Conservation (phyloP, 2,329 filamentous ascomycete genomes). For the Torrubiella hemipterigena region DNA sequence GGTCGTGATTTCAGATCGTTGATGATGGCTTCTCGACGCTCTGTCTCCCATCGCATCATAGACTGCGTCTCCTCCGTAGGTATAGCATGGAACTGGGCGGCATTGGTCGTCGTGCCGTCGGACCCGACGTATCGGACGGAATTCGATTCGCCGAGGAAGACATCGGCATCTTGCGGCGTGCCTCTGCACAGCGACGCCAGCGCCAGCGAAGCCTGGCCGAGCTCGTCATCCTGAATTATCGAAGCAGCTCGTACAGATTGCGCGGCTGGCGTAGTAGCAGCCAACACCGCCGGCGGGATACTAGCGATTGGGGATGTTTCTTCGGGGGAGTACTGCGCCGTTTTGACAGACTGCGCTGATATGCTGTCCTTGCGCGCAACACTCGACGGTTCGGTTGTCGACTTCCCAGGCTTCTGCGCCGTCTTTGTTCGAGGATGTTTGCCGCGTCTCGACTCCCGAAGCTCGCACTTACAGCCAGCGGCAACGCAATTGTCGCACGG, state of each 20-base stretch:
- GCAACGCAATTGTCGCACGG: conserved; percentile 12
- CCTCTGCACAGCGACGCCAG: conserved; percentile 5
- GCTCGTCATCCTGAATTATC: conserved; percentile 5
- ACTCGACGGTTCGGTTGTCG: not conserved
- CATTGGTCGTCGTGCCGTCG: conserved; percentile 12
- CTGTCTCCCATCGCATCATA: conserved; percentile 23
- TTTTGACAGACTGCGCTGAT: not conserved
- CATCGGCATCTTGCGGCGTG: conserved; percentile 4
- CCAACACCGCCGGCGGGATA: too few species aligned
- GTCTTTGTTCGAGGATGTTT: conserved; percentile 10
- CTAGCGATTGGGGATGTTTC: not conserved
- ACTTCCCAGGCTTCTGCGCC: conserved; percentile 1
- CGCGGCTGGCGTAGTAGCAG: not conserved
- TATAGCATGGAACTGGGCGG: conserved; percentile 17
- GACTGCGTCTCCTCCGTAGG: conserved; percentile 20
- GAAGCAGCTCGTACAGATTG: conserved; percentile 3
- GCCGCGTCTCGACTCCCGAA: conserved; percentile 12
- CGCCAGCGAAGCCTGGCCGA: conserved; percentile 3
- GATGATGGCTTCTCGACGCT: conserved; percentile 18
- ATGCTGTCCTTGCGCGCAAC: not conserved
- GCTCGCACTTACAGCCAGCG: conserved; percentile 8
- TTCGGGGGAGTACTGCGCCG: not conserved
- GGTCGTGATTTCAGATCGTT: conserved; percentile 2
- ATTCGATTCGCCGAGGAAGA: conserved; percentile 33
- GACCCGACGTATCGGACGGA: conserved; percentile 30